These are phyloP conservation scores for Aspergillus fijiensis DNA, from an alignment of 2,329 filamentous ascomycete species.

Conservation along the genomic window DNA sequence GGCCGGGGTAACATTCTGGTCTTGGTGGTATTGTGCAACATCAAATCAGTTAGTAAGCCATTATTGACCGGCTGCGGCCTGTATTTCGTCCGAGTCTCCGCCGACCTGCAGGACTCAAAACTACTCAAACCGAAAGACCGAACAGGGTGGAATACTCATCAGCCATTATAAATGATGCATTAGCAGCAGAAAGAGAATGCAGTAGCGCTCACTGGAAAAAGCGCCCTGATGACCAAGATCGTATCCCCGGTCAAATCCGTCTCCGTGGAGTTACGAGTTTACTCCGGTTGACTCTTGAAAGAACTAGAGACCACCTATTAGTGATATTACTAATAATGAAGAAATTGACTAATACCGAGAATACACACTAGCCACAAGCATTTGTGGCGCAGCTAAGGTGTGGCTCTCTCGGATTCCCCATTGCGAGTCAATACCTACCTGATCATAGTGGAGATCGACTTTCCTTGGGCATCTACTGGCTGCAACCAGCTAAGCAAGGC, in stretches of 20 bases:
- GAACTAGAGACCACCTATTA: background rate
- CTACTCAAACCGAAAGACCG: background rate
- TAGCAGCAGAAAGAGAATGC: slow-evolving; percentile 7
- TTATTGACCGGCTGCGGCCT: background rate
- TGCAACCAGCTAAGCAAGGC: slow-evolving; percentile 1
- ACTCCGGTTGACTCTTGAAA: background rate
- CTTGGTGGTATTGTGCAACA: no score
- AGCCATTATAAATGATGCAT: slow-evolving; percentile 5
- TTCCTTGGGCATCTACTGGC: background rate
- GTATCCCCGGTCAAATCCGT: background rate
- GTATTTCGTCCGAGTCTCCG: background rate
- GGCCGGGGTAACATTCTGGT: background rate
- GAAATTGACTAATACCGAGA: background rate
- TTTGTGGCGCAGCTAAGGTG: slow-evolving; percentile 1
- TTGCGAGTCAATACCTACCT: background rate
- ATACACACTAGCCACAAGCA: slow-evolving; percentile 10
- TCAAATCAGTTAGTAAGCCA: background rate
- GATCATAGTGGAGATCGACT: background rate
- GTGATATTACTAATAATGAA: background rate
- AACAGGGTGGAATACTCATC: background rate
- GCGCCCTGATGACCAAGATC: background rate
- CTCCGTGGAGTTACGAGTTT: background rate
- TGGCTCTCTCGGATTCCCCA: slow-evolving; percentile 1
- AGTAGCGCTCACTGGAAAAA: slow-evolving; percentile 10
- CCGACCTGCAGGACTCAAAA: background rate